Evolutionary conservation across 2,329 filamentous ascomycete genomes (phyloP).

Genomic region (Leptographium flavum): DNA sequence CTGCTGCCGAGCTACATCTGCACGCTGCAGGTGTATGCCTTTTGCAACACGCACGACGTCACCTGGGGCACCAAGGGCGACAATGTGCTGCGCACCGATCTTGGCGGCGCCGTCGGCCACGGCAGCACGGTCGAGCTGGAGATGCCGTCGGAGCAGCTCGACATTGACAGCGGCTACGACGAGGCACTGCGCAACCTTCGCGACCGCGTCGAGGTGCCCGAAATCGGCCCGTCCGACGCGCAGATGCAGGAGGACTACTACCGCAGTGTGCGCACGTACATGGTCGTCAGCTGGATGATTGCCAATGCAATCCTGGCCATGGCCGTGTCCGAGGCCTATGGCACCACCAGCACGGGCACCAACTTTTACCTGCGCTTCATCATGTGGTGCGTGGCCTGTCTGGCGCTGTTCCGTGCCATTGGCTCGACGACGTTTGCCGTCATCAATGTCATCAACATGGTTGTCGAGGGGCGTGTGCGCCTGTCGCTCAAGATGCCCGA

Average conservation of each 20-base stretch:
- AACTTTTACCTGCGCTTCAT: slow-evolving; percentile 92
- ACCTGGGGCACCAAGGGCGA: slow-evolving; percentile 99
- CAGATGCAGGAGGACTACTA: slow-evolving; percentile 98
- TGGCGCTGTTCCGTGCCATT: slow-evolving; percentile 79
- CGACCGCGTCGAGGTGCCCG: slow-evolving; percentile 73
- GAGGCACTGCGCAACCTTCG: slow-evolving; percentile 92
- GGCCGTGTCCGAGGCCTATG: slow-evolving; percentile 79
- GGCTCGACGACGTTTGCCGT: slow-evolving; percentile 71
- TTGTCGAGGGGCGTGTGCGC: slow-evolving; percentile 71
- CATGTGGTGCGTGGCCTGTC: slow-evolving; percentile 73
- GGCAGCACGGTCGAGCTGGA: slow-evolving; percentile 76
- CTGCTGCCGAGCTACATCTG: slow-evolving; percentile 90
- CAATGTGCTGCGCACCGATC: slow-evolving; percentile 84
- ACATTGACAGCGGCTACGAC: slow-evolving; percentile 96
- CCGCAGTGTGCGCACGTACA: slow-evolving; percentile 91
- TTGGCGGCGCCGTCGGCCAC: slow-evolving; percentile 70
- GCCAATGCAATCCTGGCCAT: slow-evolving; percentile 87
- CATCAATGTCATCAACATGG: slow-evolving; percentile 68
- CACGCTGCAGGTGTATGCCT: slow-evolving; percentile 93
- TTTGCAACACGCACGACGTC: slow-evolving; percentile 98
- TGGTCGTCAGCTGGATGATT: slow-evolving; percentile 91
- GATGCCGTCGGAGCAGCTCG: slow-evolving; percentile 94
- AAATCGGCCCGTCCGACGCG: slow-evolving; percentile 46
- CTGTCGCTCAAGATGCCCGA: slow-evolving; percentile 40
- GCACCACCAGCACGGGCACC: slow-evolving; percentile 51